Evolutionary conservation across 2,329 filamentous ascomycete genomes (phyloP), one percentile per base, ranked within the genome.

Genomic region (Spiromastix sp.): DNA sequence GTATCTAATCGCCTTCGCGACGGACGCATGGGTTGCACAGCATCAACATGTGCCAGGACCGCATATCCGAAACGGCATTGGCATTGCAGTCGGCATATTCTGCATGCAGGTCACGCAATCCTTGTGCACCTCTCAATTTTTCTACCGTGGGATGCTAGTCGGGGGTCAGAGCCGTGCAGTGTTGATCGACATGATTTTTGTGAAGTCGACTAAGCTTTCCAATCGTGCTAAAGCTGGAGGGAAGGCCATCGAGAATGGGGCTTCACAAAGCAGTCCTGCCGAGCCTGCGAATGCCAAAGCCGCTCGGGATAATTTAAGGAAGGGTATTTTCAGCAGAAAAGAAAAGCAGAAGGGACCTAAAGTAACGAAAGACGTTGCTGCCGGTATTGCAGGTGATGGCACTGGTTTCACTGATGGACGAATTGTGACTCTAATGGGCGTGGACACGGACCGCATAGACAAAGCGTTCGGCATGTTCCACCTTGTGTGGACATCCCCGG

Each of bases 341-440:
- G 34, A 42, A 35, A 39, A 49, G 40, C 37, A 41, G 10, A 43
- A 47, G 37, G 44, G 50, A 4, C 48, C 55, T 3, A 61, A 63
- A 28, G 30, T 38, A n/a, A 60, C 63, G 15, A 52, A 54, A 24
- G 59, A 64, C 41, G 51, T 49, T 35, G 59, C 48, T 9, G 58
- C 65, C 3, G 73, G 70, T 2, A 62, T 80, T 13, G 60, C 72
- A 8, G 76, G 75, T 3, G 82, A 91, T 48, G 83, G 81, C 2
- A 68, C 75, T 15, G 91, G 89, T 16, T 96, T 89, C 89, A 79
- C 79, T 38, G 96, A 95, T 50, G 91, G 91, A 15, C 77, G 85
- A 43, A 85, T 96, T 34, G 77, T 91, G 53, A 93, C 93, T 47
- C 55, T 96, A 47, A 95, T 96, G 87, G 89, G 85, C 42, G 85